phyloP scores from a whole-genome alignment of 306 rosid species.

The Geum urbanum region DNA sequence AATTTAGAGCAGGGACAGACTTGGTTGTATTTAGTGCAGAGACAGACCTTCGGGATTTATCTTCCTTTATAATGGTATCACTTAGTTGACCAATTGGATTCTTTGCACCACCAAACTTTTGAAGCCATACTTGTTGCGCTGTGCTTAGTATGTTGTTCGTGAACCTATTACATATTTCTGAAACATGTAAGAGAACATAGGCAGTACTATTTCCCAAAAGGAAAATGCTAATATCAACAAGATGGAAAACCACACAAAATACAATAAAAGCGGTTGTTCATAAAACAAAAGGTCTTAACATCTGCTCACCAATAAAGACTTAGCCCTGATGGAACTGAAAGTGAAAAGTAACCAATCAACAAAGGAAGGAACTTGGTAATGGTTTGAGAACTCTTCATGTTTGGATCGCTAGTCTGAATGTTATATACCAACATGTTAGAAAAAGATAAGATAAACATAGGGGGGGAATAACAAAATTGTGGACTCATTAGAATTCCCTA shows the following conservation, averaged over 20 bases:
- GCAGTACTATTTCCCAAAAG: conserved; percentile 13
- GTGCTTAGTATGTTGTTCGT: conserved; percentile 94
- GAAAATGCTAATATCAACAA: background rate
- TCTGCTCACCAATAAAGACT: conserved; percentile 91
- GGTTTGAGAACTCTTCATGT: conserved; percentile 82
- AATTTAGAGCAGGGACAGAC: conserved; percentile 38
- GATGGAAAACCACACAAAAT: background rate
- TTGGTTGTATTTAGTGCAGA: conserved; percentile 39
- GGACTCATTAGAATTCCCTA: background rate
- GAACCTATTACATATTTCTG: conserved; percentile 51
- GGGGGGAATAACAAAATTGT: background rate
- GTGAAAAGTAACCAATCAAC: conserved; percentile 93
- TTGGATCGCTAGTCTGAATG: conserved; percentile 76
- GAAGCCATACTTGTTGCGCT: conserved; percentile 96
- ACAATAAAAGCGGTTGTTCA: background rate
- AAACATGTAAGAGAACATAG: conserved; percentile 23
- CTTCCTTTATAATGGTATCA: conserved; percentile 42
- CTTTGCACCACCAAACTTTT: conserved; percentile 85
- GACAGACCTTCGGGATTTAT: conserved; percentile 38
- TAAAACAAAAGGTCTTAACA: conserved; percentile 16
- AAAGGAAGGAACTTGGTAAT: conserved; percentile 81
- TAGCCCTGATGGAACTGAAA: conserved; percentile 98
- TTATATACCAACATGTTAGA: conserved; percentile 10
- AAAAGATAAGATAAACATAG: background rate
- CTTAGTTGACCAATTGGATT: conserved; percentile 42